Evolutionary conservation across 164 flowering plant genomes (phyloP), one percentile per base, ranked within the genome.

Genomic region (Stephania japonica): DNA sequence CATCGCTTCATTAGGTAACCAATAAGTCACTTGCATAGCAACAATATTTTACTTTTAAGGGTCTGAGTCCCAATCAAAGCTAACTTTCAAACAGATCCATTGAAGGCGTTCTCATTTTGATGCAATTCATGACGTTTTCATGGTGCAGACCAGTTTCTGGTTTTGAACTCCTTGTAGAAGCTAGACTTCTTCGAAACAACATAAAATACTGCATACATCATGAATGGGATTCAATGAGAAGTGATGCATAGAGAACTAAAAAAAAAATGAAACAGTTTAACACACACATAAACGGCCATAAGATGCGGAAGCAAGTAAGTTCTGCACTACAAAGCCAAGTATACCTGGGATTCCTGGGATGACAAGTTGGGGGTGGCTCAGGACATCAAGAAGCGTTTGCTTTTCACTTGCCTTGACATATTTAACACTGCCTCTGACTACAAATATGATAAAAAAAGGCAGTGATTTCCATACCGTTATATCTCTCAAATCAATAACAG

Each of bases 331-430:
- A 67, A 72, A 38, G 27, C 77, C 67, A 72, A 38, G 24, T 77
- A 65, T 21, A 94, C 99, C 99, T 80, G 99, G 99, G 77, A 93
- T 88, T 72, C 88, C 93, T 18, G 93, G 90, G 69, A 93, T 87
- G 53, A 91, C 71, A 70, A 83, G 78, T 79, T 87, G 80, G 1
- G 89, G 80, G 56, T 85, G 89, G 78, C 82, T 83, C 74, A 93
- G 81, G 68, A 90, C 86, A 75, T 85, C 86, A 68, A 79, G 77
- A 14, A 95, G 97, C 16, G 86, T 87, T 81, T 85, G 88, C 78
- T 74, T 90, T 76, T 93, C 97, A 75, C 87, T 83, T 56, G 93
- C 92, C 84, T 81, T 89, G 64, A 88, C 79, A 97, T 93, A 90
- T 75, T 80, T 87, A 24, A 75, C 69, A 6, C 83, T 65, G n/a